Evolutionary conservation across 495 filamentous ascomycete genomes (phyloP).

Genomic region (Penicillium macrosclerotiorum): DNA sequence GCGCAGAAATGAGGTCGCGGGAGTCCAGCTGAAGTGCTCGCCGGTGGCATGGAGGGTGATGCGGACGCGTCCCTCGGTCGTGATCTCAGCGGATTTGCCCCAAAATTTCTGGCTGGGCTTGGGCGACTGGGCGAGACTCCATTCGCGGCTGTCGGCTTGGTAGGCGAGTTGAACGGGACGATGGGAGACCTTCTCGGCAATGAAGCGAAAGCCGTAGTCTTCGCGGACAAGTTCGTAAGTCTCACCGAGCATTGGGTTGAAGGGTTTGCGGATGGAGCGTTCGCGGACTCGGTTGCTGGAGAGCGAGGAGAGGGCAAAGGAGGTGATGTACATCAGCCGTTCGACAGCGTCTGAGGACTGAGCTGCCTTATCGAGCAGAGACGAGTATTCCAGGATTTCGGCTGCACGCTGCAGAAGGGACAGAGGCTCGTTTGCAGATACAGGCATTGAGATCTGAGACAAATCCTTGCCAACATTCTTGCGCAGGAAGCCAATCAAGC

Average conservation of each 20-base stretch:
- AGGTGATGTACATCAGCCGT: slow-evolving; percentile 77
- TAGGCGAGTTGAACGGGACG: slow-evolving; percentile 89
- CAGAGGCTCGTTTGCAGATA: slow-evolving; percentile 90
- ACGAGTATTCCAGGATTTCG: slow-evolving; percentile 85
- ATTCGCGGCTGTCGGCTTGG: slow-evolving; percentile 80
- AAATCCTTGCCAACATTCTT: slow-evolving; percentile 98
- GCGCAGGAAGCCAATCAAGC: slow-evolving; percentile 87
- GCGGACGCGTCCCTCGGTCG: slow-evolving; percentile 81
- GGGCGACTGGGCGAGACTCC: slow-evolving; percentile 84
- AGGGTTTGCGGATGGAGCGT: slow-evolving; percentile 92
- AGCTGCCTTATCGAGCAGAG: slow-evolving; percentile 73
- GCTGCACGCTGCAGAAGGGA: slow-evolving; percentile 84
- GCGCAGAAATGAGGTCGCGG: slow-evolving; percentile 83
- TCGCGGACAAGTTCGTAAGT: slow-evolving; percentile 91
- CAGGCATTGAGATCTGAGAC: slow-evolving; percentile 94
- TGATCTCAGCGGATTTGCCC: slow-evolving; percentile 93
- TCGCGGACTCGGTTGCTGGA: slow-evolving; percentile 79
- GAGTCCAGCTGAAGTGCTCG: slow-evolving; percentile 80
- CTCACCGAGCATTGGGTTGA: slow-evolving; percentile 96
- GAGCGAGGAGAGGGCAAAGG: slow-evolving; percentile 84
- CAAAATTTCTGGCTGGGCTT: slow-evolving; percentile 95
- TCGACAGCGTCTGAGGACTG: slow-evolving; percentile 58
- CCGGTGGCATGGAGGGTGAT: slow-evolving; percentile 66
- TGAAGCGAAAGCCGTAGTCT: slow-evolving; percentile 82
- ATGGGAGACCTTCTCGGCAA: slow-evolving; percentile 91